A percentile compares a stretch with the other conserved stretches of the same genome.
These are phyloP conservation scores for Irpex sp. DNA, from an alignment of 1,284 basidiomycete genomes.

Conservation along the genomic window DNA sequence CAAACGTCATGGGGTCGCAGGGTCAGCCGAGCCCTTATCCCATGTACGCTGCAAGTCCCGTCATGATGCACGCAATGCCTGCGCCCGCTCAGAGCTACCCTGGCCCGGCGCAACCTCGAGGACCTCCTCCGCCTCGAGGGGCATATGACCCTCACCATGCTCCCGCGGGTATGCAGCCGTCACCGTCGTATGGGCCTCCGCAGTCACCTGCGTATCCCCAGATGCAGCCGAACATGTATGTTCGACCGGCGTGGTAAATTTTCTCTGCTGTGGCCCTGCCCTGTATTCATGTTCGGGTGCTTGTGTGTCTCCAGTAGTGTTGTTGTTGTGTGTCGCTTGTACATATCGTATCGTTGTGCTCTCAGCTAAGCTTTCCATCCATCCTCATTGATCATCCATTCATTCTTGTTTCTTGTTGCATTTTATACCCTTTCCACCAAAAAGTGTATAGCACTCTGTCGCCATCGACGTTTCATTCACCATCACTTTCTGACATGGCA, in stretches of 20 bases:
- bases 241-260: slow-evolving; percentile 37
- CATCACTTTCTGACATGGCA: neutral
- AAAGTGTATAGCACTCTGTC: neutral
- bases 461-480: neutral
- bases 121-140: slow-evolving; percentile 20
- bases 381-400: slow-evolving; percentile 2
- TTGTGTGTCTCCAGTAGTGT: slow-evolving; percentile 11
- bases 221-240: slow-evolving; percentile 27
- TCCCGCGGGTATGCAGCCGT: slow-evolving; percentile 20
- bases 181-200: slow-evolving; percentile 19
- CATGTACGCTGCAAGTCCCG: slow-evolving; percentile 67
- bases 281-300: too few relatives aligned
- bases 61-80: slow-evolving; percentile 53
- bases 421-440: slow-evolving; percentile 6
- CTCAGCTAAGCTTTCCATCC: slow-evolving; percentile 5
- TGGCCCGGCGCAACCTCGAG: neutral
- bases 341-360: slow-evolving; percentile 11
- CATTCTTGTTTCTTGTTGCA: slow-evolving; percentile 20
- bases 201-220: slow-evolving; percentile 20
- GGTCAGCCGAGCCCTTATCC: slow-evolving; percentile 33
- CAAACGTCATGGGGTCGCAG: slow-evolving; percentile 50
- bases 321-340: slow-evolving; percentile 25
- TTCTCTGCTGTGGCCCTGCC: slow-evolving; percentile 4
- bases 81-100: slow-evolving; percentile 22
- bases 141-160: slow-evolving; percentile 19